Evolutionary conservation across 2,329 filamentous ascomycete genomes (phyloP), one percentile per base, ranked within the genome.

Genomic region (Balansia obtecta): DNA sequence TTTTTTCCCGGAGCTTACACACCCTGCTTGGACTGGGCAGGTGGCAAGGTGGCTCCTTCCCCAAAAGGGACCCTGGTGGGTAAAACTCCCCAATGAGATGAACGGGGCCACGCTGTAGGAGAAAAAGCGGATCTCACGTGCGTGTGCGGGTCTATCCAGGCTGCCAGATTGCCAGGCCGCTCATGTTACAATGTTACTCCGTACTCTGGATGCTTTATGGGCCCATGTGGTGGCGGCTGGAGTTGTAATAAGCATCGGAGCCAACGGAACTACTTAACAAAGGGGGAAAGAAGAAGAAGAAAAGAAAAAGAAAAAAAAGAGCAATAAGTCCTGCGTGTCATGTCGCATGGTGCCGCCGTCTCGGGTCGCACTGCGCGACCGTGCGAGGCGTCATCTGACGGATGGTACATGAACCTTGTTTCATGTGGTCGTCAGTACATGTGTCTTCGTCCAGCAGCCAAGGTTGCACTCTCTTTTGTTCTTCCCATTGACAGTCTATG

Each of bases 121-220:
- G 39, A 41, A 18, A 15, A 41, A n/a, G 41, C 38, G 46, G 46
- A 44, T 50, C 48, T 49, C 50, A 52, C 50, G 50, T 52, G 50
- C 50, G n/a, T 49, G 38, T 43, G 30, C 46, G 47, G 46, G 47
- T 44, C 43, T 42, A 51, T 51, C 39, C 49, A 48, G 37, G 20
- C 22, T 34, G 37, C 18, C 20, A 22, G 20, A 4, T 27, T 8
- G 27, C 27, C 27, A 27, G 27, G 27, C 27, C 7, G 27, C 27
- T 4, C 27, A 27, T 27, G 27, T n/a, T n/a, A n/a, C n/a, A n/a
- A n/a, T n/a, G n/a, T n/a, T 27, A 8, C 27, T 27, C 2, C 4
- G 27, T 27, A 16, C 18, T 15, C 18, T 34, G 22, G 9, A 5
- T 27, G 16, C 9, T 12, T 4, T 33, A 37, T 37, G 34, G 7